Evolutionary conservation across 192 early-diverging fungal genomes (phyloP), one percentile per base, ranked within the genome.

Genomic region (Rhizoclosmatium sp.): DNA sequence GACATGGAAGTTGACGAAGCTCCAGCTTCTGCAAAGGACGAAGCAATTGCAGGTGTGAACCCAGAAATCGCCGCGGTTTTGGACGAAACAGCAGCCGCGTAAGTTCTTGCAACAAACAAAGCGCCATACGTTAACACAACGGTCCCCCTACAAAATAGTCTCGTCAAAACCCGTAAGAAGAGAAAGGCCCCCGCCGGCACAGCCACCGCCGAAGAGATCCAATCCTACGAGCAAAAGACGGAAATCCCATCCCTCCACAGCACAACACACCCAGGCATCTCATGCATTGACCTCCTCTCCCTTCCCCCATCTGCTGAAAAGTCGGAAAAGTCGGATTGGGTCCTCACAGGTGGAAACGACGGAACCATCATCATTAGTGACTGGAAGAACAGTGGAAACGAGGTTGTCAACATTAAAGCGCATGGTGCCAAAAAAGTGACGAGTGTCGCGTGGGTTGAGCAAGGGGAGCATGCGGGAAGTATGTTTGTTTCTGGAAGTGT

Each of bases 261-360:
- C n/a, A 82, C 93, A 9, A 91, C 92, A n/a, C 79, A 89, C 76
- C 89, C 93, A 3, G 93, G 94, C 4, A 90, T 95, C 68, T 47
- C 78, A 23, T 59, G 69, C 41, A 21, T 85, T 41, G 78, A 83
- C 74, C 51, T 83, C 42, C 76, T 85, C 67, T n/a, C 19, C 21
- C 59, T 75, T 9, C 72, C 72, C 21, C 5, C 42, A 21, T 5
- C 75, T 40, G 47, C 66, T 4, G 40, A 77, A 23, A 59, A 51
- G 2, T 78, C 80, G 19, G 80, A 72, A 56, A 64, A 65, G 5
- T 45, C 62, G 16, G 81, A 85, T 31, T 88, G 91, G 74, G 83
- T 94, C 49, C 81, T 96, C 71, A 94, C 94, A 0, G 96, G 91
- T 68, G 95, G 93, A 12, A 84, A 88, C 42, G 94, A 95, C 76